A percentile compares a stretch with the other conserved stretches of the same genome.
Conservation (phyloP, 805 yeast genomes). For the Pichia cabralensis region DNA sequence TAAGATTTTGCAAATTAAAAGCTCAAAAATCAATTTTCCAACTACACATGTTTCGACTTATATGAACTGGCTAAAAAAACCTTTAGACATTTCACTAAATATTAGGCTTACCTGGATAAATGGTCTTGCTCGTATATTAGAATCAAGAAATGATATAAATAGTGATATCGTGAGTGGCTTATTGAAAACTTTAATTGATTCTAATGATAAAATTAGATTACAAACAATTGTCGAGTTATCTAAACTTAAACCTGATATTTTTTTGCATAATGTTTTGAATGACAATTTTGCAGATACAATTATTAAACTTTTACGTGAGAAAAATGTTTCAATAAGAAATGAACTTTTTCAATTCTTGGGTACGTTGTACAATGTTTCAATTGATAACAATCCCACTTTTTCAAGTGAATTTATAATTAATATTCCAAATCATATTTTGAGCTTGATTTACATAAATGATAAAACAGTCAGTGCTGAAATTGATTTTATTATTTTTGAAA, state of each 20-base stretch:
- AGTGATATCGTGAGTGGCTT: conserved; percentile 48
- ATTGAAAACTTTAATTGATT: conserved; percentile 60
- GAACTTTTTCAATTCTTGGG: conserved; percentile 47
- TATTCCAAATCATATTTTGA: conserved; percentile 59
- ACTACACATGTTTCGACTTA: conserved; percentile 50
- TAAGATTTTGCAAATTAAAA: conserved; percentile 39
- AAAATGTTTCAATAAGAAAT: conserved; percentile 51
- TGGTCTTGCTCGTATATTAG: conserved; percentile 39
- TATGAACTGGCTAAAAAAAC: conserved; percentile 64
- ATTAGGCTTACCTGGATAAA: conserved; percentile 69
- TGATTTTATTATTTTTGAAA: conserved; percentile 51
- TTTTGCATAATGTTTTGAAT: conserved; percentile 40
- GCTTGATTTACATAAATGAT: conserved; percentile 67
- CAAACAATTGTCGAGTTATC: conserved; percentile 45
- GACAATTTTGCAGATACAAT: conserved; percentile 42
- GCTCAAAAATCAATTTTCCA: conserved; percentile 48
- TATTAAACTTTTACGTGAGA: conserved; percentile 62
- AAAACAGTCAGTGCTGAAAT: conserved; percentile 52
- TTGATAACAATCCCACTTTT: conserved; percentile 22
- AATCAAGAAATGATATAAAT: conserved; percentile 34
- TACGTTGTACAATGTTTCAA: conserved; percentile 40
- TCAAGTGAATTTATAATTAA: conserved; percentile 24
- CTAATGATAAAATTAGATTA: conserved; percentile 63
- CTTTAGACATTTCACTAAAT: conserved; percentile 52
- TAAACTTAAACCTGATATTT: conserved; percentile 33